Evolutionary conservation across 352 stramenopile genomes (phyloP), one percentile per base, ranked within the genome.

Genomic region (Phytopythium chamaehyphon): DNA sequence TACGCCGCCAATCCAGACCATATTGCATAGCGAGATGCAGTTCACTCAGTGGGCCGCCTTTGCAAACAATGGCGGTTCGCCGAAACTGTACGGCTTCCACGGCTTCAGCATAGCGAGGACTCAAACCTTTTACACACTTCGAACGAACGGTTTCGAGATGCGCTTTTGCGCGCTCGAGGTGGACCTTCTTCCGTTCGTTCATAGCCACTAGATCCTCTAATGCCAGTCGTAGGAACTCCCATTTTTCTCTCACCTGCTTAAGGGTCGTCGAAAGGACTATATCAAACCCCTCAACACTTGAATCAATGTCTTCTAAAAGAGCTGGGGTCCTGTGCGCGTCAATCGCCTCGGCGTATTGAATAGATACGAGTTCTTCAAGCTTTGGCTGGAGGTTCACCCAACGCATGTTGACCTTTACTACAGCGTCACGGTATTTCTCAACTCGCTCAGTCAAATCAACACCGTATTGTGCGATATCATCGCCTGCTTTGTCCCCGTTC

Each of bases 41-140:
- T 40, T 90, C 80, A 40, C 68, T 78, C 23, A 90, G 55, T 31
- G 75, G 75, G 0, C 80, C 80, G 26, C 83, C 72, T 7, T 44
- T 59, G 33, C 80, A 68, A 2, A 71, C 88, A 47, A 90, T 85
- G 16, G 76, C 76, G 66, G 85, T 88, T 76, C 75, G 86, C 4
- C 80, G 76, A 43, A 87, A 88, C 44, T 90, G 80, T 10, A 88
- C 71, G 9, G 72, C 78, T 0, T 76, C 70, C 0, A 90, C 76
- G 2, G 68, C 76, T 8, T 88, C 76, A 1, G 76, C 71, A 45
- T 90, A 64, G 5, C 66, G 65, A 38, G 54, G 58, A 38, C 64
- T 77, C 3, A 90, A 61, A 1, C 80, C 80, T 45, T 79, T 76
- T 42, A 61, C 82, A 61, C 80, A 90, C 23, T 61, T 62, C 21